A percentile compares a stretch with the other conserved stretches of the same genome.
These are phyloP conservation scores for Penicillium corylophilum DNA, from an alignment of 2,329 filamentous ascomycete species.

Conservation along the genomic window DNA sequence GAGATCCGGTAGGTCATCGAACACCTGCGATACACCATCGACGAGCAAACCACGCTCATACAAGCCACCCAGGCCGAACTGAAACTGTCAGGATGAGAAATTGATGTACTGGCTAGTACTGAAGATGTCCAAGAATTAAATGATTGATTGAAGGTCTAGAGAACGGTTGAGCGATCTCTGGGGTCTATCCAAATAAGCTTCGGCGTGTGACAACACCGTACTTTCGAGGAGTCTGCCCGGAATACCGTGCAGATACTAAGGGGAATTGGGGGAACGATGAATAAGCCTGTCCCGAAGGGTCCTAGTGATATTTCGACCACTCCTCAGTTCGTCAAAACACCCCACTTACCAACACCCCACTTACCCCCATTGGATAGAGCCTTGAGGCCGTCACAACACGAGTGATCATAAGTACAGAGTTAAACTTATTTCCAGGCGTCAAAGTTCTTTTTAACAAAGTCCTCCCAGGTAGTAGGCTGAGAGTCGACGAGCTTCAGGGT, in stretches of 20 bases:
- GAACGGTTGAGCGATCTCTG: background rate
- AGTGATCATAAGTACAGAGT: too few species aligned
- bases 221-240: background rate
- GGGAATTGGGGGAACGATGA: background rate
- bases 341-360: too few species aligned
- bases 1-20: constrained; percentile 11
- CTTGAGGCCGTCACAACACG: too few species aligned
- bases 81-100: background rate
- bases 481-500: constrained; percentile 26
- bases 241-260: background rate
- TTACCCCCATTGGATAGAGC: background rate
- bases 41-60: constrained; percentile 9
- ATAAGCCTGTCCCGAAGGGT: background rate
- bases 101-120: background rate
- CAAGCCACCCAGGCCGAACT: constrained; percentile 8
- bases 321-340: background rate
- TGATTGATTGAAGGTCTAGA: background rate
- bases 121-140: background rate
- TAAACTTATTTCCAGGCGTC: constrained; percentile 2
- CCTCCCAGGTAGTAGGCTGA: constrained; percentile 28
- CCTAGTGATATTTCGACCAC: background rate
- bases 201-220: background rate
- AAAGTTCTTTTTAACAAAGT: constrained; percentile 22
- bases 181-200: background rate
- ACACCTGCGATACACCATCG: constrained; percentile 6